Evolutionary conservation across 2,329 filamentous ascomycete genomes (phyloP), one percentile per base, ranked within the genome.

Genomic region (Exophiala sideris): DNA sequence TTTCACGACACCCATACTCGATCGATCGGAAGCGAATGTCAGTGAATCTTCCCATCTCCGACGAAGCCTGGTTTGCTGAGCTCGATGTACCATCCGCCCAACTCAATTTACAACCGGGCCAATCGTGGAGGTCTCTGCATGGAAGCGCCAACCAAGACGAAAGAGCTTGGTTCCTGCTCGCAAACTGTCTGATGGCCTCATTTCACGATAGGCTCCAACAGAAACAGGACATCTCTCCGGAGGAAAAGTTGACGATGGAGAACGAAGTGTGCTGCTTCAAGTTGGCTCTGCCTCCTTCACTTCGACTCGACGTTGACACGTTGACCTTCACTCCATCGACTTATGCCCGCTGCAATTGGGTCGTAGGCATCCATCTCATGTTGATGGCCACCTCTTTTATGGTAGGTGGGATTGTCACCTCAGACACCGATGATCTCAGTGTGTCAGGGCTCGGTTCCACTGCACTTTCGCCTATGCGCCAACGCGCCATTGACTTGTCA

Each of bases 291-390:
- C 56, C 56, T 35, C 21, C 52, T 4, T 47, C 56, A n/a, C 46
- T 58, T 10, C 56, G 52, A 16, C 38, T 58, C 14, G 56, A 58
- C 40, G 16, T 45, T 21, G 49, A 58, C 16, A 52, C 46, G 1
- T 20, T 58, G 36, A 35, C 42, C 14, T 58, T 56, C 38, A 52
- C 49, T 12, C 52, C 52, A 3, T n/a, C 41, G 9, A 52, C 56
- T 1, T 58, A 56, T 39, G 40, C 56, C 14, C 46, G 49, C 5
- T 58, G 56, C 33, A 58, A 58, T 20, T 58, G 56, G 56, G 49
- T 58, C 24, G 56, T 58, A 34, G 56, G 56, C n/a, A 56, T 49
- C n/a, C 56, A 58, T 49, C 52, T 58, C 21, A 58, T 58, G 56
- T 34, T 58, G 39, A 58, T 56, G 56, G 40, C 56, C 4, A 50